These are phyloP conservation scores for Trichoderma arundinaceum DNA, from an alignment of 2,329 filamentous ascomycete genomes.

Conservation along the genomic window DNA sequence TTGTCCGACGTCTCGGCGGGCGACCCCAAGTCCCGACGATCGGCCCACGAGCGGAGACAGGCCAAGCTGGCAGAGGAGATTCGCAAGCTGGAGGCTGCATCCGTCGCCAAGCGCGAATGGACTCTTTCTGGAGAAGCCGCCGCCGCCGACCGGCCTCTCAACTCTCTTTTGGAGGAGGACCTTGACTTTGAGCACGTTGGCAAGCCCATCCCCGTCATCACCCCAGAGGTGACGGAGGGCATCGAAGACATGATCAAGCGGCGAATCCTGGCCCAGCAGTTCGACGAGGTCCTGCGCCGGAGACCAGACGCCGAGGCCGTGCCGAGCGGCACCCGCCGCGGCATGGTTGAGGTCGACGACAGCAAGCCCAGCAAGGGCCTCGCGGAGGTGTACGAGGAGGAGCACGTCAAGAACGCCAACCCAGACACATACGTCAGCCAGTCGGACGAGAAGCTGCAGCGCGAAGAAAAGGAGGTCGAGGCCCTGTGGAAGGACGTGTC, in stretches of 20 bases:
- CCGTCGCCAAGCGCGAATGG: conserved; percentile 91
- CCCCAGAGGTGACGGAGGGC: conserved; percentile 84
- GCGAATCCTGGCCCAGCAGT: conserved; percentile 85
- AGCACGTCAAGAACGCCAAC: conserved; percentile 79
- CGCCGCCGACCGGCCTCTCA: conserved; percentile 80
- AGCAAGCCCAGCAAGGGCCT: conserved; percentile 85
- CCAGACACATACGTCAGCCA: conserved; percentile 79
- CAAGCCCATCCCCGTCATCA: conserved; percentile 94
- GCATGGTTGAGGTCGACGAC: conserved; percentile 82
- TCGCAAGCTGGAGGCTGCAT: conserved; percentile 84
- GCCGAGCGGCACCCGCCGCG: conserved; percentile 67
- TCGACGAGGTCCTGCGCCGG: conserved; percentile 87
- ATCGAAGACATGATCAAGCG: conserved; percentile 95
- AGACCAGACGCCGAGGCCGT: conserved; percentile 74
- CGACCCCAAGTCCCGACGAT: conserved; percentile 75
- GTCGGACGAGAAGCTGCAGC: conserved; percentile 79
- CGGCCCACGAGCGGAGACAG: conserved; percentile 84
- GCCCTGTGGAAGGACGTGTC: conserved; percentile 81
- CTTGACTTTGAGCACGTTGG: conserved; percentile 94
- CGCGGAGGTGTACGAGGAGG: conserved; percentile 92
- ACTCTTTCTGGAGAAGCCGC: conserved; percentile 85
- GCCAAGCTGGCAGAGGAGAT: conserved; percentile 90
- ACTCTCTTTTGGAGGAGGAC: conserved; percentile 92
- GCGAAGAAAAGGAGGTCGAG: conserved; percentile 83
- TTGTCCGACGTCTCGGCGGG: conserved; percentile 70